These are phyloP conservation scores for Leptographium galeiforme DNA, from an alignment of 2,329 filamentous ascomycete genomes.

Conservation along the genomic window DNA sequence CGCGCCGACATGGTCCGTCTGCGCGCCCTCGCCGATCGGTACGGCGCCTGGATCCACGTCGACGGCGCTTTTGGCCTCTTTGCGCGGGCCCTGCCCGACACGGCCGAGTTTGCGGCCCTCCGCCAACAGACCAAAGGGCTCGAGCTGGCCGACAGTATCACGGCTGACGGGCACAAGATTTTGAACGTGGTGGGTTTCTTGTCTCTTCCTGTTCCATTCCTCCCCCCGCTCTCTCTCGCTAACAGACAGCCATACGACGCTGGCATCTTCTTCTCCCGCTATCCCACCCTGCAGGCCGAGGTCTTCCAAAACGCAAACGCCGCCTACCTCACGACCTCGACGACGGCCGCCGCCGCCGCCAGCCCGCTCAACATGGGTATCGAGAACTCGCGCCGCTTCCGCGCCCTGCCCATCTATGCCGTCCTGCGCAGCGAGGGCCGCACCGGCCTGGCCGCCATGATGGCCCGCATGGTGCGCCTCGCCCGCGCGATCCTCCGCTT, in stretches of 20 bases:
- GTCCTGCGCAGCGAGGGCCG: constrained; percentile 63
- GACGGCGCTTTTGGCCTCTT: constrained; percentile 88
- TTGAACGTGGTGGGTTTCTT: constrained; percentile 58
- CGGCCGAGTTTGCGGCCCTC: constrained; percentile 39
- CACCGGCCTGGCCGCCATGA: constrained; percentile 53
- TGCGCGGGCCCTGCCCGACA: constrained; percentile 48
- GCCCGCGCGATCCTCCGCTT: constrained; percentile 54
- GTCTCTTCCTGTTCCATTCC: too few relatives aligned
- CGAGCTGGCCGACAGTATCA: constrained; percentile 76
- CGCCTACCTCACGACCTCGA: constrained; percentile 48
- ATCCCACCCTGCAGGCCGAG: constrained; percentile 39
- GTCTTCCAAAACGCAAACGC: constrained; percentile 79
- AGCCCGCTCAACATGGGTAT: constrained; percentile 77
- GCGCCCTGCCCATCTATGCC: constrained; percentile 80
- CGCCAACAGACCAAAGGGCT: constrained; percentile 46
- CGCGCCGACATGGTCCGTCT: constrained; percentile 47
- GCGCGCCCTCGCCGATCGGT: constrained; percentile 55
- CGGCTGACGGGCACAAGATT: constrained; percentile 80
- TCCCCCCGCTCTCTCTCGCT: not conserved
- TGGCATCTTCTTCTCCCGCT: constrained; percentile 72
- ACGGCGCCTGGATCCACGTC: constrained; percentile 76
- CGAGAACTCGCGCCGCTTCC: constrained; percentile 83
- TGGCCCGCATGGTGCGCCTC: constrained; percentile 59
- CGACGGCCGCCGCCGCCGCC: constrained; percentile 36
- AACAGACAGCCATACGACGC: constrained; percentile 64